phyloP scores from a whole-genome alignment of 169 alveolate genomes.

The Plasmodium adleri region DNA sequence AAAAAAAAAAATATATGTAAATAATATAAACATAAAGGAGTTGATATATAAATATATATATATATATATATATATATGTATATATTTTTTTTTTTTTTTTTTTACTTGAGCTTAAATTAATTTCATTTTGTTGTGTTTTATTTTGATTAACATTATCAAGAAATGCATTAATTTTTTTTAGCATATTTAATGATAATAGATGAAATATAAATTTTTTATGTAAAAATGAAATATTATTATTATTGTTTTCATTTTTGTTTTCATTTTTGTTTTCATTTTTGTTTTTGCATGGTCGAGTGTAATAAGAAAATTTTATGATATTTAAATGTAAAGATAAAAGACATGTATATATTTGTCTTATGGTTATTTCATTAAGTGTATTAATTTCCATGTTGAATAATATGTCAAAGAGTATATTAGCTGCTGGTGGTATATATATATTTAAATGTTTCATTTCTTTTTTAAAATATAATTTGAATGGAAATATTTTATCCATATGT shows the following conservation, averaged over 20 bases:
- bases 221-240: no score
- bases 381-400: neutral
- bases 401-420: neutral
- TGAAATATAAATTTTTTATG: neutral
- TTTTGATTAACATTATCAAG: conserved; percentile 18
- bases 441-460: neutral
- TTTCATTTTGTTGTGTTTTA: conserved; percentile 41
- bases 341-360: conserved; percentile 2
- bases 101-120: conserved; percentile 42
- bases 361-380: neutral
- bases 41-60: neutral
- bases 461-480: neutral
- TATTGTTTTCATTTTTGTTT: no score
- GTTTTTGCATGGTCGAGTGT: no score
- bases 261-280: no score
- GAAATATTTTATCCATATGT: neutral
- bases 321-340: conserved; percentile 4
- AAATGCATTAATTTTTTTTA: conserved; percentile 20
- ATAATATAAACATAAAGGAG: neutral
- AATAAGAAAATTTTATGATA: neutral
- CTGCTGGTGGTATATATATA: neutral
- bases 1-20: no score
- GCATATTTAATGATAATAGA: conserved; percentile 15
- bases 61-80: neutral
- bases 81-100: neutral